Conservation (phyloP, 2,329 filamentous ascomycete species). For the Verticillium longisporum region DNA sequence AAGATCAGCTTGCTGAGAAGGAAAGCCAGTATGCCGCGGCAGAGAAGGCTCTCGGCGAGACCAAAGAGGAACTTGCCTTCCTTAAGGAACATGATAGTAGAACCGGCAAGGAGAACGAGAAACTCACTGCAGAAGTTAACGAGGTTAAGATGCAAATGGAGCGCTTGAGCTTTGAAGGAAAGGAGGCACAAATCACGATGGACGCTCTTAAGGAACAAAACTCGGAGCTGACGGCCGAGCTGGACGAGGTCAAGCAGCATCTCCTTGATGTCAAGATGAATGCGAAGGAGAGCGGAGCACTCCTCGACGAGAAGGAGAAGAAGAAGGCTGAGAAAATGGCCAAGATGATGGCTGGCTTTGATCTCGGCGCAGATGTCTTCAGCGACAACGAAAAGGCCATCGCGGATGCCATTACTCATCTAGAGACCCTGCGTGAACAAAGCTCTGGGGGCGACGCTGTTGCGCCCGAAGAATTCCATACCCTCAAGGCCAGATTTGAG, state of each 20-base stretch:
- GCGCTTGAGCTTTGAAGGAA: conserved; percentile 90
- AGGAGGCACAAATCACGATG: conserved; percentile 96
- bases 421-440: conserved; percentile 72
- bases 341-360: conserved; percentile 99
- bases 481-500: conserved; percentile 70
- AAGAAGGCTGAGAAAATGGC: conserved; percentile 99
- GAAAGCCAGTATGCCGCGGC: conserved; percentile 73
- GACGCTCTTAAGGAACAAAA: conserved; percentile 96
- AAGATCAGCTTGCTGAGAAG: conserved; percentile 91
- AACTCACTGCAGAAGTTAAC: conserved; percentile 76
- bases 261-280: conserved; percentile 94
- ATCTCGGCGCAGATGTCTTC: conserved; percentile 86
- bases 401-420: conserved; percentile 72
- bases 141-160: conserved; percentile 96
- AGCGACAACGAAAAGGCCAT: conserved; percentile 88
- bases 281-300: conserved; percentile 84
- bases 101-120: conserved; percentile 85
- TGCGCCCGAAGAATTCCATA: conserved; percentile 71
- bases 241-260: conserved; percentile 95
- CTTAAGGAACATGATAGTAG: conserved; percentile 82
- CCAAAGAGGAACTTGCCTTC: conserved; percentile 77
- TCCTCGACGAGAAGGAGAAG: conserved; percentile 94
- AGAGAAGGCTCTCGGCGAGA: conserved; percentile 75
- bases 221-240: conserved; percentile 78
- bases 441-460: conserved; percentile 72